These are phyloP conservation scores for Anethum foeniculum DNA, from an alignment of 140 eudicot genomes.

Conservation along the genomic window DNA sequence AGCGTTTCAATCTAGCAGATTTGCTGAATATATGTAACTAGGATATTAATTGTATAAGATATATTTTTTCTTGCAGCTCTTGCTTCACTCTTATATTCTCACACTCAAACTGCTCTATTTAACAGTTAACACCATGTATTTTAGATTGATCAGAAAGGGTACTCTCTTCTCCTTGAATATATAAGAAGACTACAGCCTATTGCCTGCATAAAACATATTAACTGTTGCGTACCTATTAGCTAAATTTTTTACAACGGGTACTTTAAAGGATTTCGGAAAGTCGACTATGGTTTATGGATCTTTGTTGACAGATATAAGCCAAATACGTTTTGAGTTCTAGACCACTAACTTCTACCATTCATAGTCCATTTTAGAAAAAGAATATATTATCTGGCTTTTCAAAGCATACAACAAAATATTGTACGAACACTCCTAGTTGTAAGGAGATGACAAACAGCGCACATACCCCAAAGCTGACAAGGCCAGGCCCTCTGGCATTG, in stretches of 20 bases:
- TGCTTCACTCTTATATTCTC: background rate
- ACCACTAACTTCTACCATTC: background rate
- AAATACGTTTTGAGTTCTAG: background rate
- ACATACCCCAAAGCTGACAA: constrained; percentile 90
- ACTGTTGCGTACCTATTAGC: background rate
- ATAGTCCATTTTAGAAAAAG: background rate
- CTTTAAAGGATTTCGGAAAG: background rate
- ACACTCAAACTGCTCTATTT: background rate
- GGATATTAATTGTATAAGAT: background rate
- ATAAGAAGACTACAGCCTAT: background rate
- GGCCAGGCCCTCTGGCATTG: constrained; percentile 97
- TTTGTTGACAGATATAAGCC: background rate
- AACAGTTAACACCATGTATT: background rate
- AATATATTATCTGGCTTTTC: background rate
- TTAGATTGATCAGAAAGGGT: background rate
- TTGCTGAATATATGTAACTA: background rate
- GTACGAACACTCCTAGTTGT: background rate
- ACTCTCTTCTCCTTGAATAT: background rate
- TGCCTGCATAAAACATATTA: background rate
- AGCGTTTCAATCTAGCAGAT: background rate
- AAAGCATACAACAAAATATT: background rate
- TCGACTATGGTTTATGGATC: background rate
- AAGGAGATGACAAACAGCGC: background rate
- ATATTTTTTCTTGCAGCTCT: background rate
- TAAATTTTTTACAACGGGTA: background rate